phyloP scores from a whole-genome alignment of 2,329 filamentous ascomycete genomes.

The Alternaria postmessia region DNA sequence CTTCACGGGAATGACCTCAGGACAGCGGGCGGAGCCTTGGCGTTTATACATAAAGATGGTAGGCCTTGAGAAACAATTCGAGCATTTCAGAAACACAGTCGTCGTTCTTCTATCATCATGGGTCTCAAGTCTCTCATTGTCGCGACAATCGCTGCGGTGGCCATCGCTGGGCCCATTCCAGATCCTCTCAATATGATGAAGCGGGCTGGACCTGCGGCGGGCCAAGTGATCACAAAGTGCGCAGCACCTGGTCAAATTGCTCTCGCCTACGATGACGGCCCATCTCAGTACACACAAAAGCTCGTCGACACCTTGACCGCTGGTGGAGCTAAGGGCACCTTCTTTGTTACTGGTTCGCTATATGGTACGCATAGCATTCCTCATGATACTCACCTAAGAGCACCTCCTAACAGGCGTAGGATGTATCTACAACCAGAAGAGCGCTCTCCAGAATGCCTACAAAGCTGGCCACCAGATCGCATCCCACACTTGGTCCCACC shows the following conservation, averaged over 20 bases:
- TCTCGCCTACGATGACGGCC: conserved; percentile 49
- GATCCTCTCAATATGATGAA: conserved; percentile 40
- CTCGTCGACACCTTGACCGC: conserved; percentile 42
- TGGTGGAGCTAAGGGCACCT: conserved; percentile 46
- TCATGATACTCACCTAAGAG: not conserved
- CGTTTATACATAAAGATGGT: conserved; percentile 26
- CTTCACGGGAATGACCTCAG: conserved; percentile 14
- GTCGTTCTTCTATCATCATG: conserved; percentile 24
- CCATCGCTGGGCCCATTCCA: conserved; percentile 33
- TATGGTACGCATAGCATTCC: conserved; percentile 24
- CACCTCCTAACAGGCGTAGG: not conserved
- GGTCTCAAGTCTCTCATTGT: conserved; percentile 33
- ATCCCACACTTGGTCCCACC: conserved; percentile 48
- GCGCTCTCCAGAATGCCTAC: conserved; percentile 43
- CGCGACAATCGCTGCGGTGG: conserved; percentile 29
- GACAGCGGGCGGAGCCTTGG: conserved; percentile 3
- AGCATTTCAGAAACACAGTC: not conserved
- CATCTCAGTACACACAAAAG: conserved; percentile 47
- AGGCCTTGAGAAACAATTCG: not conserved
- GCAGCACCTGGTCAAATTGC: conserved; percentile 39
- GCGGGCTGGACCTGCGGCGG: conserved; percentile 37
- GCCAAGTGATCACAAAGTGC: conserved; percentile 44
- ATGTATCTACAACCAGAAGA: conserved; percentile 47
- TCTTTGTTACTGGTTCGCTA: conserved; percentile 45
- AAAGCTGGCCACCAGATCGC: conserved; percentile 48